Evolutionary conservation across 768 basidiomycete species (phyloP).

Genomic region (Dentipellis fragilis): DNA sequence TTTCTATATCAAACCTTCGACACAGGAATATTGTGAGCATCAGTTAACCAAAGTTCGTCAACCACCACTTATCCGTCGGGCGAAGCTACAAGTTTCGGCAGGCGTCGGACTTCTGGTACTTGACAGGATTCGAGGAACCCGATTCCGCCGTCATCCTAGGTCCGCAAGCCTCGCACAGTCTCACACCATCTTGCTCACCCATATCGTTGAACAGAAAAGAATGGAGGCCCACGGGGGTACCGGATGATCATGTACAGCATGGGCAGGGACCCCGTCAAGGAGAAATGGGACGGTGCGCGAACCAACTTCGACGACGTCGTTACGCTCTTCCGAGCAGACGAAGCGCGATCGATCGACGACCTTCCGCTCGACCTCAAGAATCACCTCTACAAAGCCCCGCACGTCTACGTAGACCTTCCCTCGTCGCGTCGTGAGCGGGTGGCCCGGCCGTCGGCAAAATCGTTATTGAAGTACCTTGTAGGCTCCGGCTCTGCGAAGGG

Average conservation of each 20-base stretch:
- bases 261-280: constrained; percentile 64
- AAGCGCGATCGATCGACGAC: constrained; percentile 44
- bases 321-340: constrained; percentile 68
- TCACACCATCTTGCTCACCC: constrained; percentile 1
- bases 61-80: neutral
- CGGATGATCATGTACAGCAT: constrained; percentile 77
- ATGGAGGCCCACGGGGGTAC: constrained; percentile 64
- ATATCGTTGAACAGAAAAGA: constrained; percentile 44
- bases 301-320: constrained; percentile 60
- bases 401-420: constrained; percentile 33
- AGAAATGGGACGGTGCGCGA: constrained; percentile 90
- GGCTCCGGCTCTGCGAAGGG: constrained; percentile 17
- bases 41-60: neutral
- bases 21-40: constrained; percentile 12
- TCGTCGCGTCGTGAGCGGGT: constrained; percentile 3
- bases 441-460: neutral
- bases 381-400: constrained; percentile 34
- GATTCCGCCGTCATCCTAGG: constrained; percentile 76
- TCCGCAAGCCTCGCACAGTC: neutral
- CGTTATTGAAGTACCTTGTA: constrained; percentile 15
- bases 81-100: constrained; percentile 91
- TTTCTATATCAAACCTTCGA: neutral
- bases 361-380: constrained; percentile 53
- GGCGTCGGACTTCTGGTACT: constrained; percentile 87
- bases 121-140: constrained; percentile 93